Evolutionary conservation across 1,284 basidiomycete genomes (phyloP), one percentile per base, ranked within the genome.

Genomic region (Xanthoconium separans): DNA sequence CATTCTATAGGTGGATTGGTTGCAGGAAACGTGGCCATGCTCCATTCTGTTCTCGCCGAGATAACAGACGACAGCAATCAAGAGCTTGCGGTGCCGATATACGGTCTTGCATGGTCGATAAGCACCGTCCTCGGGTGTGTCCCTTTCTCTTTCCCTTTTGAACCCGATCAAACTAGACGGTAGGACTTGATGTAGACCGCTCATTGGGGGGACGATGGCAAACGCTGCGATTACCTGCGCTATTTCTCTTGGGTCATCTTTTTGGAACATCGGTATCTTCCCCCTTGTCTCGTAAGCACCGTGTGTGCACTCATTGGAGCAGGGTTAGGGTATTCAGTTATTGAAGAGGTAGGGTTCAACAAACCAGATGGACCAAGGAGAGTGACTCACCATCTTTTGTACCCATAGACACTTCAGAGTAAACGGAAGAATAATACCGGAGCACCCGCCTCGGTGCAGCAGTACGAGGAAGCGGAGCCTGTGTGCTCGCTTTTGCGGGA

Each of bases 41-140:
- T 84, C 36, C 52, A 61, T 12, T 65, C 81, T 3, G 76, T 53
- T 68, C 83, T 20, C 75, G 77, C n/a, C 77, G 61, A 87, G 65
- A 73, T 87, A 33, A 85, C 84, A 12, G 81, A 88, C 61, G 68
- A 78, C 0, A 80, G 80, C 6, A 87, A 89, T 58, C 81, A 84
- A 66, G 77, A 80, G 11, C 61, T 77, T 37, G 83, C 82, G 7
- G 83, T 83, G 61, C 80, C 85, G 0, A 56, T 66, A 10, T 64
- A 65, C 27, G 49, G 63, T 29, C 63, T 64, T n/a, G 39, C 58
- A 3, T 65, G 61, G 62, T 51, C 54, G 20, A 5, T 50, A 6
- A 63, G 60, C 20, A 61, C 55, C 4, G 16, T 67, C 42, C 47
- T 63, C 11, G 56, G 58, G 62, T 64, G 36, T 2, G 58, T 64